Evolutionary conservation across 768 basidiomycete species (phyloP), one percentile per base, ranked within the genome.

Genomic region (Lepiota brunneoincarnata): DNA sequence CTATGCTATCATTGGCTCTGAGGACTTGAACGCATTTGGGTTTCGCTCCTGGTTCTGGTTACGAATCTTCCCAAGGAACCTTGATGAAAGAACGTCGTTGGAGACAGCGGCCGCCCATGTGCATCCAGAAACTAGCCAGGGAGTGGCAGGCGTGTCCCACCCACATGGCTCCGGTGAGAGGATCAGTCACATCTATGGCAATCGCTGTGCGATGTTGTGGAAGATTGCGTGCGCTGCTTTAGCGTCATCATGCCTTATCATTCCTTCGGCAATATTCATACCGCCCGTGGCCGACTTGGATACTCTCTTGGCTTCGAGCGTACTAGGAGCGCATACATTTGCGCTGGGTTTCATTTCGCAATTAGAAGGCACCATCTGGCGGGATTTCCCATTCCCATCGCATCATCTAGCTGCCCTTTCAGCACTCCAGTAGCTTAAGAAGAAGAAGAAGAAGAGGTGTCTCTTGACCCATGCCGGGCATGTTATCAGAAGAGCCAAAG

Each of bases 201-300:
- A 61, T 61, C 38, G 26, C 40, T 11, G n/a, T n/a, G 15, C 38
- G 48, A 63, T 58, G 39, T 63, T 69, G 39, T 71, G 69, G 67
- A 68, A 63, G 31, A 34, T 34, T 34, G 11, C 17, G 34, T 47
- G 31, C 26, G 15, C 45, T 35, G 45, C 31, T 17, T 28, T 36
- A 47, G 45, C 11, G 44, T 28, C 15, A 31, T 46, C 44, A 31
- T 18, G 26, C 28, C n/a, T 50, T 40, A 24, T 18, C 49, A 17
- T 40, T 26, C 24, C 14, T 26, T 39, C 26, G 3, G 24, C 24
- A 10, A 28, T 35, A 0, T 40, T 50, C 49, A 50, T 50, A 50
- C 28, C 50, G 34, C 50, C 28, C 41, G 50, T 42, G n/a, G 12
- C 12, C 6, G 20, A 34, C 40, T 34, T 39, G 26, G 20, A 39